phyloP scores from a whole-genome alignment of 768 basidiomycete species.

The Trametes gibbosa region DNA sequence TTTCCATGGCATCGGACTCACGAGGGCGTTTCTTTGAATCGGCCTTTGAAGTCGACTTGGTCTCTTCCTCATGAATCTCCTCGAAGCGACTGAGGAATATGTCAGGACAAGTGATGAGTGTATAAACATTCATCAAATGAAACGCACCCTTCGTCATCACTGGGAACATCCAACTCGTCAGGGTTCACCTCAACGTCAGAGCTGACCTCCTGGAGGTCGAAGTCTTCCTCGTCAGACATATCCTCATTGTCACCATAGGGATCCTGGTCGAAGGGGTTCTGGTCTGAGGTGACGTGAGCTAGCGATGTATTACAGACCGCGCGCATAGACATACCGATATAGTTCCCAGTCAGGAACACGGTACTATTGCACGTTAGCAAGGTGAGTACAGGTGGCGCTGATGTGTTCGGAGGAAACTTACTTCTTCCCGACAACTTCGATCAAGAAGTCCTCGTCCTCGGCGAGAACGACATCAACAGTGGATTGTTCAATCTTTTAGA shows the following conservation, averaged over 20 bases:
- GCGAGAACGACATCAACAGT: constrained; percentile 68
- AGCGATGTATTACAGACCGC: neutral
- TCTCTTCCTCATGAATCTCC: constrained; percentile 49
- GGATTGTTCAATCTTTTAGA: constrained; percentile 70
- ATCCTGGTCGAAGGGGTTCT: constrained; percentile 45
- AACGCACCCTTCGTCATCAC: constrained; percentile 40
- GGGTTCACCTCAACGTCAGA: constrained; percentile 80
- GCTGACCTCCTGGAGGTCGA: constrained; percentile 71
- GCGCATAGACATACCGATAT: constrained; percentile 64
- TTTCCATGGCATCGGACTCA: constrained; percentile 53
- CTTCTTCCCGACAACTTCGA: constrained; percentile 84
- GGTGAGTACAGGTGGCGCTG: neutral
- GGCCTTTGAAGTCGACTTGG: constrained; percentile 10
- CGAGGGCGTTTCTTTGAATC: constrained; percentile 62
- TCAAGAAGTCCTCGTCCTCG: constrained; percentile 59
- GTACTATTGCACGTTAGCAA: constrained; percentile 39
- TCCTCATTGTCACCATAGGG: constrained; percentile 51
- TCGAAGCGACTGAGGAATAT: constrained; percentile 63
- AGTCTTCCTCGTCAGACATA: constrained; percentile 49
- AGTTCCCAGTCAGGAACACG: constrained; percentile 81
- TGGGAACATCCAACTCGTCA: constrained; percentile 49
- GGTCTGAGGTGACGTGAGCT: constrained; percentile 40
- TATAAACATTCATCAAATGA: too few relatives aligned
- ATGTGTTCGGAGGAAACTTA: constrained; percentile 30
- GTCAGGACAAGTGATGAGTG: neutral